Percentiles rank a stretch among this genome's conserved stretches.
phyloP scores from a whole-genome alignment of 1,284 basidiomycete species.

The Sporisorium reilianum region DNA sequence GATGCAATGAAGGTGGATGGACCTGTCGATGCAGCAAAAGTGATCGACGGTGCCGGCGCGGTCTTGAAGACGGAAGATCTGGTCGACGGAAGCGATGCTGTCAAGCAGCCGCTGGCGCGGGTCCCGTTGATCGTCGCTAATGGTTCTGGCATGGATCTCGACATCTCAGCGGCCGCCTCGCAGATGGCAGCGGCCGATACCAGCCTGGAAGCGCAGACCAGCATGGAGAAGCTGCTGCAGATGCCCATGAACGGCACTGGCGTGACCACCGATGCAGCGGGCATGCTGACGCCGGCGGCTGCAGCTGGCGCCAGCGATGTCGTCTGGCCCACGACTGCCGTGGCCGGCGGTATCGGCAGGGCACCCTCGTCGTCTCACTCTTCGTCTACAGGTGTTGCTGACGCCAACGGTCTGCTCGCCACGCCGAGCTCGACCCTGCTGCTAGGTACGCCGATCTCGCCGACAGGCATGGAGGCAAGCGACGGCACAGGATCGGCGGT shows the following conservation, averaged over 20 bases:
- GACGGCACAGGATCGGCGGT: constrained; percentile 12
- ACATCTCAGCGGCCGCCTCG: constrained; percentile 24
- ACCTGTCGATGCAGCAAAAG: neutral
- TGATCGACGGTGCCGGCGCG: neutral
- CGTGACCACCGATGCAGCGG: constrained; percentile 8
- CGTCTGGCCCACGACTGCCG: constrained; percentile 18
- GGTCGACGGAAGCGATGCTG: neutral
- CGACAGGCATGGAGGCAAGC: constrained; percentile 4
- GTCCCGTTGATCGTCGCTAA: constrained; percentile 31
- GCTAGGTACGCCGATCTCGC: constrained; percentile 18
- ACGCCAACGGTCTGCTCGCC: constrained; percentile 11
- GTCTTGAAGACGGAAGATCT: constrained; percentile 24
- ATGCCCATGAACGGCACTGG: constrained; percentile 26
- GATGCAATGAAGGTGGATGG: neutral
- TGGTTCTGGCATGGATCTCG: constrained; percentile 26
- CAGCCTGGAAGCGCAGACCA: constrained; percentile 20
- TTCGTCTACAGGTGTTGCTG: constrained; percentile 13
- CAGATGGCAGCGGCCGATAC: constrained; percentile 19
- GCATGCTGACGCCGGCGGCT: constrained; percentile 25
- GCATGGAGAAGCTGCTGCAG: constrained; percentile 40
- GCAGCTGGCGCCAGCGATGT: constrained; percentile 9
- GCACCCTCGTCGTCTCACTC: constrained; percentile 17
- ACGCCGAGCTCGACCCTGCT: constrained; percentile 23
- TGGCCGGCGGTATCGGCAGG: neutral
- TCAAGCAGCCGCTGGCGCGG: constrained; percentile 8